phyloP scores from a whole-genome alignment of 371 early-diverging fungal species.

The Mortierella sp. region DNA sequence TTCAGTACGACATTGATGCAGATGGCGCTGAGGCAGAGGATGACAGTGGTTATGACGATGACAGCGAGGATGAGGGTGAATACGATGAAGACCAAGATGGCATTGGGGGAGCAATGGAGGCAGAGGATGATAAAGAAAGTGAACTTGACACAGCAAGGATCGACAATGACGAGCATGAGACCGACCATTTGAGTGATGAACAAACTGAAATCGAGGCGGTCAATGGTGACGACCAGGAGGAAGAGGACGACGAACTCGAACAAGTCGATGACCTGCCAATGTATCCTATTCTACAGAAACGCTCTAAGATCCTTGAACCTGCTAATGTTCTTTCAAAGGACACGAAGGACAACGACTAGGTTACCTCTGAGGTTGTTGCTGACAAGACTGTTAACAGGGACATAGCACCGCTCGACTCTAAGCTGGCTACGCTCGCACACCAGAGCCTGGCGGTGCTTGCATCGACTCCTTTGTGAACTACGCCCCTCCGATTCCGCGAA shows the following conservation, averaged over 20 bases:
- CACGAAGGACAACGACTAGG: neutral
- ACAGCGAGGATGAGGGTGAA: neutral
- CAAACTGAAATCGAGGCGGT: neutral
- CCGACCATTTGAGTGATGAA: neutral
- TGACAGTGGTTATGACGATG: neutral
- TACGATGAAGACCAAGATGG: too few relatives aligned
- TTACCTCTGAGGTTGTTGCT: neutral
- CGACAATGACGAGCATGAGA: neutral
- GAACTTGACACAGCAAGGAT: neutral
- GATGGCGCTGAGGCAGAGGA: neutral
- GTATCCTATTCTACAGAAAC: neutral
- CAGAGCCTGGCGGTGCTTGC: conserved; percentile 24
- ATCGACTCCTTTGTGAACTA: conserved; percentile 43
- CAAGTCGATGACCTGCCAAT: neutral
- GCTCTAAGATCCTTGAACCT: neutral
- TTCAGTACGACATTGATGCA: too few relatives aligned
- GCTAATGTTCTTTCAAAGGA: neutral
- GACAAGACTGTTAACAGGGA: neutral
- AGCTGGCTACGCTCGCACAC: neutral
- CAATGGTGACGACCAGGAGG: conserved; percentile 1
- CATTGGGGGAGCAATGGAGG: neutral
- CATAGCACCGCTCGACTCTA: neutral
- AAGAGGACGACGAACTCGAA: conserved; percentile 3
- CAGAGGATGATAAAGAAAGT: neutral
- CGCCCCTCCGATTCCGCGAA: conserved; percentile 34